phyloP scores from a whole-genome alignment of 768 basidiomycete species.

The Mycena alexandri region DNA sequence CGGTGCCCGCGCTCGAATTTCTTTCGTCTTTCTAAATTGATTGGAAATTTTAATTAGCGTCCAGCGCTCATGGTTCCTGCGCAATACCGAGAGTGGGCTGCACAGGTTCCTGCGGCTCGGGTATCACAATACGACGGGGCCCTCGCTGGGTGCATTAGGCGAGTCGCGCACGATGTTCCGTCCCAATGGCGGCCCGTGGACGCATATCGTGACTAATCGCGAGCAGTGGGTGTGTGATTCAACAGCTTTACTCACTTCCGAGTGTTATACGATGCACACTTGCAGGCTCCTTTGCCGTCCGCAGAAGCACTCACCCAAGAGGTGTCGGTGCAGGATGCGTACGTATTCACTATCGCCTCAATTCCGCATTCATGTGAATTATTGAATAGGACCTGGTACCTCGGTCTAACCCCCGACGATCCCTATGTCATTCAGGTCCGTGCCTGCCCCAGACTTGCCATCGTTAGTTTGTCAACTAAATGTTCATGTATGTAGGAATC shows the following conservation, averaged over 20 bases:
- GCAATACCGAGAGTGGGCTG: conserved; percentile 42
- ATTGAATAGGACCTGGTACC: conserved; percentile 42
- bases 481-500: conserved; percentile 37
- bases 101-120: conserved; percentile 44
- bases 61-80: conserved; percentile 46
- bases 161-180: conserved; percentile 48
- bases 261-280: too few relatives aligned
- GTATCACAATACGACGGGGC: conserved; percentile 40
- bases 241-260: too few relatives aligned
- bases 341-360: background rate
- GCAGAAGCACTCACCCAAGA: conserved; percentile 36
- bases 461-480: too few relatives aligned
- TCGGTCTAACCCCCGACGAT: conserved; percentile 41
- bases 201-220: conserved; percentile 42
- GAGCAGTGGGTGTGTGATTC: conserved; percentile 41
- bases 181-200: conserved; percentile 43
- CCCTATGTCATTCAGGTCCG: conserved; percentile 40
- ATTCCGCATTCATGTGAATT: too few relatives aligned
- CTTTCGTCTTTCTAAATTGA: too few relatives aligned
- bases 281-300: conserved; percentile 41
- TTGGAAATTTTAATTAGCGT: conserved; percentile 15
- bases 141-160: conserved; percentile 39
- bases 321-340: conserved; percentile 43
- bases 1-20: too few relatives aligned
- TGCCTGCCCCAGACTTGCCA: background rate